Conservation (phyloP, 345 rosid species). For the Populus alba region DNA sequence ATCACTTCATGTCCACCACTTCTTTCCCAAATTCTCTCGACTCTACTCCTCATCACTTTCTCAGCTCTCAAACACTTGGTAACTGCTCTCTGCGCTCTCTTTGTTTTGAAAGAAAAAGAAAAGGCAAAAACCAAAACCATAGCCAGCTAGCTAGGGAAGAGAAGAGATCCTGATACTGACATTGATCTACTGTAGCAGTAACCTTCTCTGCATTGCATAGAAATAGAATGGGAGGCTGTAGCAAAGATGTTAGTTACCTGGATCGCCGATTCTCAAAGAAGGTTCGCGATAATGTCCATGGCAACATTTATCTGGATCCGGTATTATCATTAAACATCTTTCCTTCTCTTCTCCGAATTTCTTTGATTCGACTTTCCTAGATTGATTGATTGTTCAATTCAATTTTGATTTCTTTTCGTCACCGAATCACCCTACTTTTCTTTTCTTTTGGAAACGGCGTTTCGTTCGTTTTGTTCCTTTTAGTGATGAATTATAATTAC, state of each 20-base stretch:
- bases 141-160: background rate
- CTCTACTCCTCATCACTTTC: background rate
- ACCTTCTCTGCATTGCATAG: too few species aligned
- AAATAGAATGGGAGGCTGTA: conserved; percentile 17
- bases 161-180: background rate
- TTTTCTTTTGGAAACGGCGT: background rate
- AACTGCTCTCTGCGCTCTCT: background rate
- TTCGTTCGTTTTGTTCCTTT: background rate
- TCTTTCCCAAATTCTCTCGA: background rate
- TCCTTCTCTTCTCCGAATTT: background rate
- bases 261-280: conserved; percentile 41
- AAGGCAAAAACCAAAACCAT: background rate
- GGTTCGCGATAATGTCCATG: conserved; percentile 57
- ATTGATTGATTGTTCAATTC: too few species aligned
- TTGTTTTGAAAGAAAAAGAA: background rate
- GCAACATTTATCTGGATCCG: conserved; percentile 52
- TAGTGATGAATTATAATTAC: background rate
- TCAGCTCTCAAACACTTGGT: background rate
- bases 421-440: background rate
- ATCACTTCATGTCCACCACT: background rate
- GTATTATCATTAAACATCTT: conserved; percentile 15
- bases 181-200: too few species aligned
- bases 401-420: too few species aligned
- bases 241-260: background rate
- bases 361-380: too few species aligned